Percentiles rank a stretch among this genome's conserved stretches.
Evolutionary conservation across 441 rosid genomes (phyloP).

Genomic region (Biscutella laevigata): DNA sequence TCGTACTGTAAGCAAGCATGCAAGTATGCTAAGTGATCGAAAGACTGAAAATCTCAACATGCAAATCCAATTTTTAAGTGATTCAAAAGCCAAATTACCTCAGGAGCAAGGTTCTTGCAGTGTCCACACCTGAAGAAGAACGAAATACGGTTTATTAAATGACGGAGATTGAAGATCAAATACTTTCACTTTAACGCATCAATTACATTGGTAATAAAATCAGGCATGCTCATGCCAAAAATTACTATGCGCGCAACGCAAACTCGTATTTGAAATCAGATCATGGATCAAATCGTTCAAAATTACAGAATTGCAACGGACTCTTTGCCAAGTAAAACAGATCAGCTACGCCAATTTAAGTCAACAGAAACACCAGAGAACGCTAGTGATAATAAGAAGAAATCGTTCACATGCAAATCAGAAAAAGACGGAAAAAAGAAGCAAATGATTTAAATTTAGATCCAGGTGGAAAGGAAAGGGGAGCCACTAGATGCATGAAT

Average conservation of each 20-base stretch:
- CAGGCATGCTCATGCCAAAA: too few relatives aligned
- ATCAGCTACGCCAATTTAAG: conserved; percentile 3
- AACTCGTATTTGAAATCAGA: neutral
- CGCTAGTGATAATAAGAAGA: neutral
- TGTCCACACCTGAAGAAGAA: conserved; percentile 76
- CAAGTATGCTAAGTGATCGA: neutral
- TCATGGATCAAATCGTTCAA: neutral
- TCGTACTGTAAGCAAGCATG: conserved; percentile 50
- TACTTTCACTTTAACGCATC: neutral
- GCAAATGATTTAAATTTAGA: conserved; percentile 13
- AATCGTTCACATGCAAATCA: conserved; percentile 12
- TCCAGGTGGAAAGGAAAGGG: conserved; percentile 11
- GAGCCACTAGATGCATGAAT: conserved; percentile 19
- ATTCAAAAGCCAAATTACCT: conserved; percentile 40
- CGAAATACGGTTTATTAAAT: neutral
- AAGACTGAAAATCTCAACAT: neutral
- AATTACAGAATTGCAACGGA: neutral
- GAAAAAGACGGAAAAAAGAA: neutral
- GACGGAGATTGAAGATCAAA: neutral
- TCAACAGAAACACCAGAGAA: neutral
- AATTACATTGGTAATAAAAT: too few relatives aligned
- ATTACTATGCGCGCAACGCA: neutral
- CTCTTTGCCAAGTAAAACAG: neutral
- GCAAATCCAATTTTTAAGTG: neutral
- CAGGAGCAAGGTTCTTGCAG: conserved; percentile 92